Evolutionary conservation across 352 stramenopile species (phyloP), one percentile per base, ranked within the genome.

Genomic region (Phytophthora sojae): DNA sequence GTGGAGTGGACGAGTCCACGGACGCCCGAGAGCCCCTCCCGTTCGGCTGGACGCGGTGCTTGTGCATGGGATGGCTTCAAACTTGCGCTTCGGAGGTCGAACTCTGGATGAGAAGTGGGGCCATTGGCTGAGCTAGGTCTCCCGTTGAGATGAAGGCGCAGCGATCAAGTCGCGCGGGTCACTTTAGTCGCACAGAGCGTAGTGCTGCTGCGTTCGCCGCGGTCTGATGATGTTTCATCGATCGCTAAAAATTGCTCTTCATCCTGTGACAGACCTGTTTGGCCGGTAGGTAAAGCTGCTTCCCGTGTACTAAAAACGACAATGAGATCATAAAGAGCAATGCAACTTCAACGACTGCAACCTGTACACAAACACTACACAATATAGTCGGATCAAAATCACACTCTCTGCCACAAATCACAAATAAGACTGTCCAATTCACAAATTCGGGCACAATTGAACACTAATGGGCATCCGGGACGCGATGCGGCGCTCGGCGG

Each of bases 381-480:
- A 55, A 49, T 49, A 26, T 52, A 29, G 19, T 47, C 14, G 17
- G 23, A 26, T 8, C 21, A 39, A 52, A 29, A 6, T 3, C 21
- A 44, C 6, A 45, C 12, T 7, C 42, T 49, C 39, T 49, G 39
- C 39, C 39, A 19, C 39, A 49, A 21, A 42, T 42, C 5, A 17
- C 35, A 60, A 61, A 19, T 12, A 21, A 47, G 14, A 47, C 5
- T 32, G 3, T 4, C n/a, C 26, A 63, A 63, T n/a, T 26, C n/a
- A n/a, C 54, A 60, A 61, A 51, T 45, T 37, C 8, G 25, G 12
- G 6, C 9, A 62, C 23, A 39, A 61, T 69, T 45, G 57, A 29
- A n/a, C 30, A 52, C 35, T 63, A 47, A 53, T 68, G 50, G 88
- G 77, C 54, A 61, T 91, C 3, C 81, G 76, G 12, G 81, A 88